Evolutionary conservation across 106 monocot species (phyloP), one percentile per base, ranked within the genome.

Genomic region (Vanilla planifolia): DNA sequence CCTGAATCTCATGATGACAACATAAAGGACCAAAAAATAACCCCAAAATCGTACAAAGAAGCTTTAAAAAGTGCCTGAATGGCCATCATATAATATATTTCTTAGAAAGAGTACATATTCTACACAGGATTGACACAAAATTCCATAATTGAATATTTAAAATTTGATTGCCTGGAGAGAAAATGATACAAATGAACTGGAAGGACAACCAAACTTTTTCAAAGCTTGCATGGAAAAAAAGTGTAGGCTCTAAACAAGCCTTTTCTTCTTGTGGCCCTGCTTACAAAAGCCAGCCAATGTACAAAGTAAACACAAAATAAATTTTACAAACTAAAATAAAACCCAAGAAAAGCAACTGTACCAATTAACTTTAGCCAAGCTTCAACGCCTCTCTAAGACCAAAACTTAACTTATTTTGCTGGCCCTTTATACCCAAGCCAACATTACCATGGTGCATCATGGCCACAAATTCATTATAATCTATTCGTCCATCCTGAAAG

Each of bases 361-460:
- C 41, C 43, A 9, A 70, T 64, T 44, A 51, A 10, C 22, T 48
- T 59, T 51, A 68, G 15, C 63, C 39, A 72, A 81, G 59, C 59
- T 77, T 82, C 40, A 74, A 40, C 29, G 82, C 73, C 24, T 82
- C 77, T 25, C 74, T 65, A 57, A 82, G 73, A 44, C 78, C 74
- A 69, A 78, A 74, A 55, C 74, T 74, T n/a, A 40, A 61, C 35
- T 56, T 77, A 36, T 51, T 40, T 32, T 71, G 78, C 7, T 36
- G 66, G 36, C 71, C 63, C 69, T 74, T 83, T 66, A 63, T 75
- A 43, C 83, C 75, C 8, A 79, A 53, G 37, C 39, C 46, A 34
- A 67, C 48, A 71, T 79, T 78, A 44, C 75, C 79, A 52, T 79
- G 78, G 14, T 79, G 83, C 83, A 83, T 83, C 83, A 83, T 83